These are phyloP conservation scores for Beauveria caledonica DNA, from an alignment of 2,329 filamentous ascomycete species.

Conservation along the genomic window DNA sequence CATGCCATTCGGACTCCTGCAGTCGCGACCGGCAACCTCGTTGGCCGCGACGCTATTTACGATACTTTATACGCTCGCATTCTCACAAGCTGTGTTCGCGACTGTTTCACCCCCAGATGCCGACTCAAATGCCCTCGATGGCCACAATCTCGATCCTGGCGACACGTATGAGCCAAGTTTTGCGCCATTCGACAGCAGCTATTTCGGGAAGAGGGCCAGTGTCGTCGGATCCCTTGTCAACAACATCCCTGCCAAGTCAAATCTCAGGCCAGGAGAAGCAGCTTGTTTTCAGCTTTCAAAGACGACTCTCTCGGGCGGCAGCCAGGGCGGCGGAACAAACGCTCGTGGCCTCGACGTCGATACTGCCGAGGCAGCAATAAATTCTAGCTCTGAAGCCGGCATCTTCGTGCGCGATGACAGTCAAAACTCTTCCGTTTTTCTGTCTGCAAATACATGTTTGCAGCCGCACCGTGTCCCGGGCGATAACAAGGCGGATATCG, in stretches of 20 bases:
- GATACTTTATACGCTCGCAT: conserved; percentile 52
- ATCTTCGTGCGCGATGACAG: conserved; percentile 12
- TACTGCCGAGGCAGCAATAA: conserved; percentile 14
- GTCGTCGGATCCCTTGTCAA: conserved; percentile 48
- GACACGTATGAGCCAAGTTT: conserved; percentile 53
- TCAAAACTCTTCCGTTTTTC: conserved; percentile 51
- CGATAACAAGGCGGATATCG: conserved; percentile 8
- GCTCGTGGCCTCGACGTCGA: conserved; percentile 12
- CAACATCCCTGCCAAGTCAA: conserved; percentile 52
- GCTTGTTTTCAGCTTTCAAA: conserved; percentile 32
- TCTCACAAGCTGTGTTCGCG: conserved; percentile 53
- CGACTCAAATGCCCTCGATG: neutral
- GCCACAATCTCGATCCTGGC: conserved; percentile 16
- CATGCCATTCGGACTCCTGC: conserved; percentile 59
- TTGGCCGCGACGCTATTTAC: conserved; percentile 51
- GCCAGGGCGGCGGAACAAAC: conserved; percentile 9
- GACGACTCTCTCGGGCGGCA: conserved; percentile 20
- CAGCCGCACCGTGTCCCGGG: conserved; percentile 50
- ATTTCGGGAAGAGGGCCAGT: conserved; percentile 52
- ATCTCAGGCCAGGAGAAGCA: conserved; percentile 54
- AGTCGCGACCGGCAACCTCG: conserved; percentile 64
- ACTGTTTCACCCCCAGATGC: conserved; percentile 33
- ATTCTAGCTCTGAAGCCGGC: conserved; percentile 12
- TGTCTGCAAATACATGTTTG: conserved; percentile 79
- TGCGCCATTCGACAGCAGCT: conserved; percentile 48